Conservation (phyloP, 495 filamentous ascomycete species). For the Glutinoglossum americanum region DNA sequence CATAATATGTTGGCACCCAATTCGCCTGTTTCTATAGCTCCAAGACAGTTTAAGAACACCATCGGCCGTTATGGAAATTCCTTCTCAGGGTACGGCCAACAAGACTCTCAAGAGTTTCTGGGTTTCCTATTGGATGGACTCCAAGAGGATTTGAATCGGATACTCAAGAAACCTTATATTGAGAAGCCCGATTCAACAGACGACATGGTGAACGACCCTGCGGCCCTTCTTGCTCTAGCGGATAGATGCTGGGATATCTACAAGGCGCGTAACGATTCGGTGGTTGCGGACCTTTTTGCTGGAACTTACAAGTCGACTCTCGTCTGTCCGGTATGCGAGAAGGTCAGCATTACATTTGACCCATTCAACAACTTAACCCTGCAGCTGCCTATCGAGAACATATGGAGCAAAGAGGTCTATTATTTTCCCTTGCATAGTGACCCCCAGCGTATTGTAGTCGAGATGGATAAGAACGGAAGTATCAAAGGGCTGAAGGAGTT, state of each 20-base stretch:
- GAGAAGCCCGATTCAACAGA: slow-evolving; percentile 96
- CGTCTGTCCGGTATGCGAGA: slow-evolving; percentile 71
- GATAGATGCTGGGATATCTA: slow-evolving; percentile 78
- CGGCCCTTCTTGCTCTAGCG: slow-evolving; percentile 60
- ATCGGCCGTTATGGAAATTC: slow-evolving; percentile 60
- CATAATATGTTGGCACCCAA: slow-evolving; percentile 47
- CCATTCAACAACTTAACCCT: slow-evolving; percentile 89
- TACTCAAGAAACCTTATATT: slow-evolving; percentile 89
- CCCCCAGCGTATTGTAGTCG: slow-evolving; percentile 57
- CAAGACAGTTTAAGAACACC: slow-evolving; percentile 54
- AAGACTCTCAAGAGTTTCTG: slow-evolving; percentile 95
- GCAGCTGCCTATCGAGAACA: slow-evolving; percentile 64
- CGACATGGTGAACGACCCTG: slow-evolving; percentile 71
- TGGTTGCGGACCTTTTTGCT: slow-evolving; percentile 83
- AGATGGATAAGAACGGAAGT: slow-evolving; percentile 63
- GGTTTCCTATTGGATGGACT: slow-evolving; percentile 87
- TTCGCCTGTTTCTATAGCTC: slow-evolving; percentile 39
- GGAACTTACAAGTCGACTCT: slow-evolving; percentile 97
- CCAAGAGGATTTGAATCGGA: slow-evolving; percentile 84
- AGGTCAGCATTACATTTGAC: slow-evolving; percentile 97
- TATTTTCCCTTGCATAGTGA: slow-evolving; percentile 45
- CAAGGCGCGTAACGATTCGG: slow-evolving; percentile 79
- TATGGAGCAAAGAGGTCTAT: slow-evolving; percentile 48
- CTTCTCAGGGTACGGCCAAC: slow-evolving; percentile 88
- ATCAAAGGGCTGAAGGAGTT: slow-evolving; percentile 56